Percentiles rank a stretch among this genome's conserved stretches.
Evolutionary conservation across 2,329 filamentous ascomycete species (phyloP).

Genomic region (Alternaria brassicicola): DNA sequence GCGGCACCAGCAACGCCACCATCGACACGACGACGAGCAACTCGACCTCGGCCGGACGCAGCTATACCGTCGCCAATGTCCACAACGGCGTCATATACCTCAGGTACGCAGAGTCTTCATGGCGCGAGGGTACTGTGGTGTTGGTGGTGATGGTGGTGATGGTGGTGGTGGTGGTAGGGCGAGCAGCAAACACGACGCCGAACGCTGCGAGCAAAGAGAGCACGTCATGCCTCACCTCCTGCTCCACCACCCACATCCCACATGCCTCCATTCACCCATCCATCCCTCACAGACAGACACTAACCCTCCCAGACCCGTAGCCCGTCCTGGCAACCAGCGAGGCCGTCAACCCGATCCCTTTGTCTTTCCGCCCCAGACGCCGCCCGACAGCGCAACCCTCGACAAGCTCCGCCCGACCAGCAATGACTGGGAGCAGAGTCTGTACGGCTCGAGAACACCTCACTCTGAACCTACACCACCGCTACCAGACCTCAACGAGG

Average conservation of each 20-base stretch:
- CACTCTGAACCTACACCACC: slow-evolving; percentile 36
- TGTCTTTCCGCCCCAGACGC: slow-evolving; percentile 48
- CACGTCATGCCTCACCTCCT: neutral
- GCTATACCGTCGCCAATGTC: slow-evolving; percentile 57
- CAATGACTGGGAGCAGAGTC: slow-evolving; percentile 47
- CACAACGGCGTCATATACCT: slow-evolving; percentile 57
- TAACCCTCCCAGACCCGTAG: slow-evolving; percentile 43
- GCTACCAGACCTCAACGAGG: slow-evolving; percentile 22
- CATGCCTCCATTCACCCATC: neutral
- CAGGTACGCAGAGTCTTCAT: slow-evolving; percentile 42
- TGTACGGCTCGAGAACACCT: slow-evolving; percentile 44
- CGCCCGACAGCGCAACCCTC: slow-evolving; percentile 45
- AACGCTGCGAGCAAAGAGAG: too few species aligned
- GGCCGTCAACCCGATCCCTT: slow-evolving; percentile 44
- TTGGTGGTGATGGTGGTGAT: slow-evolving; percentile 2
- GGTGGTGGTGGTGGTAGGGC: neutral
- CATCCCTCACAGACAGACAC: neutral
- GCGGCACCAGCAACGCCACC: slow-evolving; percentile 42
- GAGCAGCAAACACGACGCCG: neutral
- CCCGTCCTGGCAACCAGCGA: slow-evolving; percentile 46
- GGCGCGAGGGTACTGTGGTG: neutral
- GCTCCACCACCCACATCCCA: neutral
- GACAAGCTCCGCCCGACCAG: slow-evolving; percentile 40
- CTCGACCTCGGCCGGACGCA: slow-evolving; percentile 42
- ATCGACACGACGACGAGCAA: slow-evolving; percentile 36